These are phyloP conservation scores for Diplodia sapinea DNA, from an alignment of 2,329 filamentous ascomycete genomes.

Conservation along the genomic window DNA sequence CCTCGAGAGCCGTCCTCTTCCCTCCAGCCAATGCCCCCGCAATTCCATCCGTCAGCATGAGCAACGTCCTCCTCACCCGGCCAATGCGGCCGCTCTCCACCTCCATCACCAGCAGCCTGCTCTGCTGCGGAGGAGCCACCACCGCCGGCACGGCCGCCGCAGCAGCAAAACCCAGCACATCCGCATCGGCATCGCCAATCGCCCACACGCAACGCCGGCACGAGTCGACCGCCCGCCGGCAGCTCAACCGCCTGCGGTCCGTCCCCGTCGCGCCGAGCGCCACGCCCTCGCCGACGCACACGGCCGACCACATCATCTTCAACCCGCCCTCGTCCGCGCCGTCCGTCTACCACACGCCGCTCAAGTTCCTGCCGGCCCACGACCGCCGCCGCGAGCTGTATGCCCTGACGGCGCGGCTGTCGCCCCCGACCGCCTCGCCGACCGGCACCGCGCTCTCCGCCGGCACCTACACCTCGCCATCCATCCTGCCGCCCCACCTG, in stretches of 20 bases:
- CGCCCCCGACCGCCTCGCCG: conserved; percentile 37
- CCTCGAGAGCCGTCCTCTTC: conserved; percentile 7
- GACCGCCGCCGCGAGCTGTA: conserved; percentile 61
- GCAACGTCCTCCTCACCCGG: conserved; percentile 27
- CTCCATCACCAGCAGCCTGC: conserved; percentile 19
- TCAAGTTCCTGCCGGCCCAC: conserved; percentile 66
- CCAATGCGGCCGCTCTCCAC: conserved; percentile 29
- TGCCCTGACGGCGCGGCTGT: conserved; percentile 38
- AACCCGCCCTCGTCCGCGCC: conserved; percentile 70
- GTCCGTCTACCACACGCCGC: conserved; percentile 67
- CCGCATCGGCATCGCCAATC: conserved; percentile 1
- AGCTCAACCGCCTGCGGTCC: conserved; percentile 14
- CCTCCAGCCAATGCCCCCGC: conserved; percentile 22
- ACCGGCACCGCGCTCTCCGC: conserved; percentile 39
- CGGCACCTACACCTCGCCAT: conserved; percentile 35
- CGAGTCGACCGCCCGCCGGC: conserved; percentile 28
- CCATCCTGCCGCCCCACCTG: conserved; percentile 22
- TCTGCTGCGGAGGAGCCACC: conserved; percentile 11
- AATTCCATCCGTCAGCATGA: conserved; percentile 20
- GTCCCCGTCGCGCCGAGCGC: conserved; percentile 15
- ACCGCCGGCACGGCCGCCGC: background rate
- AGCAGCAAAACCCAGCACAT: conserved; percentile 19
- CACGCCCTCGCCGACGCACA: conserved; percentile 1
- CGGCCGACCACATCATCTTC: conserved; percentile 64
- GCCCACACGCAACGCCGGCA: conserved; percentile 16